Percentiles rank a stretch among this genome's conserved stretches.
Conservation (phyloP, 345 rosid genomes). For the Arabis alpina region DNA sequence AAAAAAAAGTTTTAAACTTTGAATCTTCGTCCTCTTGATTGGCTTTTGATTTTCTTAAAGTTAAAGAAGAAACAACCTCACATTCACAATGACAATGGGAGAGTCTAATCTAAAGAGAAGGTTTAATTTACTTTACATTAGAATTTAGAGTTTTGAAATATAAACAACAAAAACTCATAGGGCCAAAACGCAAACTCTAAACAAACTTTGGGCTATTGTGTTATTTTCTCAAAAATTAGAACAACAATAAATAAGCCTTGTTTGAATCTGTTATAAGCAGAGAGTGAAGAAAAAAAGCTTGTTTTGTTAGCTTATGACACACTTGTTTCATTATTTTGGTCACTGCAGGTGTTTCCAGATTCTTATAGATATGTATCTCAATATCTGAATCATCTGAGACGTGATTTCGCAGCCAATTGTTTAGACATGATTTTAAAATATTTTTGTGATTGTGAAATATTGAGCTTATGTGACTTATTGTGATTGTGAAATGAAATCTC, state of each 20-base stretch:
- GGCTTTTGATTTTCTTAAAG: no score
- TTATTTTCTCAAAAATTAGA: background rate
- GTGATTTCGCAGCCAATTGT: conserved; percentile 41
- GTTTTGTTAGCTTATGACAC: background rate
- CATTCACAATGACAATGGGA: no score
- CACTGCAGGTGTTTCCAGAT: conserved; percentile 43
- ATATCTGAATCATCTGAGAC: conserved; percentile 39
- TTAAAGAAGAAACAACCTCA: no score
- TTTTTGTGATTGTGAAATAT: background rate
- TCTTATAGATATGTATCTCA: conserved; percentile 47
- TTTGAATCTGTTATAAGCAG: conserved; percentile 9
- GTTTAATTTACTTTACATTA: no score
- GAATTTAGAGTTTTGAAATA: background rate
- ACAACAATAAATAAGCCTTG: background rate
- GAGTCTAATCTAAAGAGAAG: no score
- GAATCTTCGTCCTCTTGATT: no score
- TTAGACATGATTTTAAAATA: conserved; percentile 11
- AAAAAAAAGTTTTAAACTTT: no score
- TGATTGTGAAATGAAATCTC: conserved; percentile 8
- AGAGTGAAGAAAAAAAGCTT: background rate
- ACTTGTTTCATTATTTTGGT: conserved; percentile 1
- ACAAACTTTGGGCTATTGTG: background rate
- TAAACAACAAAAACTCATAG: background rate
- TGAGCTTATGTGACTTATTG: conserved; percentile 12
- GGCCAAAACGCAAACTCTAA: background rate